These are phyloP conservation scores for Parsonsia alboflavescens DNA, from an alignment of 257 asterid species.

Conservation along the genomic window DNA sequence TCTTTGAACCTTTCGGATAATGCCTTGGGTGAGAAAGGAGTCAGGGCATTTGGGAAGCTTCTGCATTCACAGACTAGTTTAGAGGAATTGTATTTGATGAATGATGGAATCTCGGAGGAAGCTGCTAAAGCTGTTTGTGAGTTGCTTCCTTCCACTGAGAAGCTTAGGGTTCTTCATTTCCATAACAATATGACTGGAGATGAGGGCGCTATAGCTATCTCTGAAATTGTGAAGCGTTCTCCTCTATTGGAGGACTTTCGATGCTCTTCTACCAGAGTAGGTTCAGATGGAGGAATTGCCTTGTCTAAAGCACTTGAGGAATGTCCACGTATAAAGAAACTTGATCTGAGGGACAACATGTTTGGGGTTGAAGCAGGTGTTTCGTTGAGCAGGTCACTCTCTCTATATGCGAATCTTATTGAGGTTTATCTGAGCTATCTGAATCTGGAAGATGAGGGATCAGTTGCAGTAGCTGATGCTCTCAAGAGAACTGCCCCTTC, in stretches of 20 bases:
- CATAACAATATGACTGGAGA: conserved; percentile 99
- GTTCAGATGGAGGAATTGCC: conserved; percentile 75
- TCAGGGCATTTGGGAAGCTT: conserved; percentile 78
- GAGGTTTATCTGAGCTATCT: conserved; percentile 84
- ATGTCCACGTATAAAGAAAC: conserved; percentile 64
- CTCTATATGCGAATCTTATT: conserved; percentile 37
- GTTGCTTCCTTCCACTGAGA: conserved; percentile 70
- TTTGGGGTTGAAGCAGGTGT: conserved; percentile 80
- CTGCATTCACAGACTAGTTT: conserved; percentile 62
- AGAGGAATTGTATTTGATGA: conserved; percentile 82
- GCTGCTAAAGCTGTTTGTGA: conserved; percentile 90
- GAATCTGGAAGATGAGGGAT: conserved; percentile 82
- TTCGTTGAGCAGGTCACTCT: conserved; percentile 61
- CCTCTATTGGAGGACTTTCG: conserved; percentile 78
- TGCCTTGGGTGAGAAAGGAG: conserved; percentile 96
- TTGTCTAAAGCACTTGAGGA: conserved; percentile 70
- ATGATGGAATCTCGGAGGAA: conserved; percentile 90
- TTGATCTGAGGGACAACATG: conserved; percentile 95
- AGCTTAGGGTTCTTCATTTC: conserved; percentile 70
- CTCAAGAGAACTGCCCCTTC: conserved; percentile 62
- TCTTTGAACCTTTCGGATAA: conserved; percentile 81
- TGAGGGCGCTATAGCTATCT: conserved; percentile 77
- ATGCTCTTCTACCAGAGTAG: conserved; percentile 93
- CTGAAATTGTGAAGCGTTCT: conserved; percentile 66
- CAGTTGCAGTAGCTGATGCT: conserved; percentile 62